Evolutionary conservation across 2,329 filamentous ascomycete species (phyloP).

Genomic region (Exophiala mesophila): DNA sequence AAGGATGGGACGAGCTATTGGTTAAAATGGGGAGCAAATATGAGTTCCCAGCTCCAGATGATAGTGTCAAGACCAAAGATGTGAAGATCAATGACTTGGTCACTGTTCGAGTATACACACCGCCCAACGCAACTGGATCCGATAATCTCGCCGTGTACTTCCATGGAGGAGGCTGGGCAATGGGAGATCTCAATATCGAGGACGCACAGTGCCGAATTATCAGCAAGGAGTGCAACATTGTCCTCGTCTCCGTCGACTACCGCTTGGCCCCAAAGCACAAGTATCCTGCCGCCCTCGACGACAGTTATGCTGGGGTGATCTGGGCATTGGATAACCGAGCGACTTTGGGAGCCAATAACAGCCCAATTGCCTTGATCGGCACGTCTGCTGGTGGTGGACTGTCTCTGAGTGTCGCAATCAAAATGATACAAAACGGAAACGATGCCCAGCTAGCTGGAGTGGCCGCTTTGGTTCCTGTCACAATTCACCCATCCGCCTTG

Average conservation of each 20-base stretch:
- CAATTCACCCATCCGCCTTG: conserved; percentile 34
- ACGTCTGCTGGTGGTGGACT: conserved; percentile 36
- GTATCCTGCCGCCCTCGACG: conserved; percentile 17
- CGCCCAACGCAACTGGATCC: conserved; percentile 2
- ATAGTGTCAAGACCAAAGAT: conserved; percentile 5
- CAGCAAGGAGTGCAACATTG: conserved; percentile 25
- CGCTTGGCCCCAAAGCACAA: conserved; percentile 26
- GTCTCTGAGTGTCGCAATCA: conserved; percentile 33
- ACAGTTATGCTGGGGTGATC: conserved; percentile 9
- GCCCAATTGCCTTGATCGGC: conserved; percentile 26
- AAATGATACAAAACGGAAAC: conserved; percentile 33
- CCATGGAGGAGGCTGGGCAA: conserved; percentile 34
- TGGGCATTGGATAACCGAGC: conserved; percentile 15
- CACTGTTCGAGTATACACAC: conserved; percentile 8
- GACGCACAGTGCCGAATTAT: conserved; percentile 31
- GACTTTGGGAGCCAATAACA: neutral
- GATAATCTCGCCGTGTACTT: conserved; percentile 31
- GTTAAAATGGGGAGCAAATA: conserved; percentile 1
- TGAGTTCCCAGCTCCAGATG: conserved; percentile 6
- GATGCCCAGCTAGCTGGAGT: conserved; percentile 32
- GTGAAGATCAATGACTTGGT: neutral
- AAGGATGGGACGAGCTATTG: conserved; percentile 2
- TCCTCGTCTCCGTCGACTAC: conserved; percentile 33
- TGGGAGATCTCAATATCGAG: conserved; percentile 32
- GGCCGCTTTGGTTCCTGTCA: conserved; percentile 33